Conservation (phyloP, 2,329 filamentous ascomycete species). For the Sordariomycetes sp. region DNA sequence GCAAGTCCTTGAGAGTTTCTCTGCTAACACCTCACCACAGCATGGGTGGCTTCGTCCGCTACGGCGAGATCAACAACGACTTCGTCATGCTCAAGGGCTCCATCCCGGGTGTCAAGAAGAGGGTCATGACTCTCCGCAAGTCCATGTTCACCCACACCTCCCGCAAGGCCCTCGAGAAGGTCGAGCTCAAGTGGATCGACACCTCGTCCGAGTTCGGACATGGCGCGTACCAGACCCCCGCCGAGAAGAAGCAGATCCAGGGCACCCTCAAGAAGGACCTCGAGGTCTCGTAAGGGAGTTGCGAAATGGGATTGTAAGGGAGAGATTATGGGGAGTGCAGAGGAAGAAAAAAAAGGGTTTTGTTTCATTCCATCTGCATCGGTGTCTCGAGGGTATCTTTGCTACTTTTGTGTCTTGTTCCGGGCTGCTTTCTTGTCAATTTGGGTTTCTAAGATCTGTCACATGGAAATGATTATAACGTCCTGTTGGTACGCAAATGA, state of each 20-base stretch:
- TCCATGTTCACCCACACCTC: conserved; percentile 97
- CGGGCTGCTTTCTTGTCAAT: not conserved
- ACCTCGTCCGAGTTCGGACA: conserved; percentile 99
- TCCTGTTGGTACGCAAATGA: not conserved
- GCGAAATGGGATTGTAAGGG: not conserved
- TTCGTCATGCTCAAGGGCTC: conserved; percentile 97
- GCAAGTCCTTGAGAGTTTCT: not conserved
- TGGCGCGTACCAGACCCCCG: conserved; percentile 96
- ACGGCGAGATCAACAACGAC: conserved; percentile 99
- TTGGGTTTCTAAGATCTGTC: not conserved
- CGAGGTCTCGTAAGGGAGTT: conserved; percentile 26
- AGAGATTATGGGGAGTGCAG: not conserved
- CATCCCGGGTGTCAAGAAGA: conserved; percentile 97
- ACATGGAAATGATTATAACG: not conserved
- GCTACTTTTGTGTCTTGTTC: not conserved
- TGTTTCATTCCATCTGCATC: not conserved
- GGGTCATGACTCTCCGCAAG: conserved; percentile 97
- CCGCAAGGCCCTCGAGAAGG: conserved; percentile 93
- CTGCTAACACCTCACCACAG: conserved; percentile 46
- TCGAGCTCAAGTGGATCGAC: conserved; percentile 99
- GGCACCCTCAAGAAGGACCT: conserved; percentile 99
- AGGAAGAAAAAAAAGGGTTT: not conserved
- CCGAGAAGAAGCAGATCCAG: conserved; percentile 96
- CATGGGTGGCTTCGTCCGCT: conserved; percentile 97
- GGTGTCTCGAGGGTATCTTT: not conserved